Evolutionary conservation across 352 stramenopile genomes (phyloP), one percentile per base, ranked within the genome.

Genomic region (Thalassiosira mediterranea): DNA sequence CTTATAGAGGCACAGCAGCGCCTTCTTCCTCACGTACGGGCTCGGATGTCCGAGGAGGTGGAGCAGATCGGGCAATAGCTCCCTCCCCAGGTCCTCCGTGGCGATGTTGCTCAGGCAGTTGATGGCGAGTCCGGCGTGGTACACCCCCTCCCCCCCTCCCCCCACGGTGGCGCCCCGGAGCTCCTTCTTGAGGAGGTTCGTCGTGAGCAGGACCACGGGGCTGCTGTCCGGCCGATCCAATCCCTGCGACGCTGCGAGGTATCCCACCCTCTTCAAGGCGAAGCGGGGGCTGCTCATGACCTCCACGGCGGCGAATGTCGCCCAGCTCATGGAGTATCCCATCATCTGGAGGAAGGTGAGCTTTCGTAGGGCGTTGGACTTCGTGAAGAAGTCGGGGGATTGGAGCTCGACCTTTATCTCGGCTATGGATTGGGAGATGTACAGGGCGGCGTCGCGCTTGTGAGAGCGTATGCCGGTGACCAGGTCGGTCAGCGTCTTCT

Each of bases 91-190:
- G 81, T 99, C 97, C 4, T 93, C 93, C 3, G 96, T 99, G 23
- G 97, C 96, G 75, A 99, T 99, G 83, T 99, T 99, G n/a, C 94
- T 93, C 54, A 99, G 84, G 62, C 97, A 98, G 75, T 99, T 99
- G 70, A 99, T 96, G 17, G 97, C 97, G 23, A 99, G 74, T 2
- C 96, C 97, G 25, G 98, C 94, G 65, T 99, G 96, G 84, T 99
- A 98, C 49, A 87, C 86, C 53, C 54, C 80, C 10, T 63, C 62
- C 0, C 67, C 67, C 17, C 56, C 66, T 26, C 28, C 49, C 0
- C 57, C 62, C 0, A 79, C 67, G 31, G 62, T 72, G 21, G 88
- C 97, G 83, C 88, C 83, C 21, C 88, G 67, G 31, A 97, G 87
- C 71, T 99, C 97, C 82, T 99, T 99, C 83, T 99, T 98, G 26